These are phyloP conservation scores for Choanephora cucurbitarum DNA, from an alignment of 371 early-diverging fungal genomes.

Conservation along the genomic window DNA sequence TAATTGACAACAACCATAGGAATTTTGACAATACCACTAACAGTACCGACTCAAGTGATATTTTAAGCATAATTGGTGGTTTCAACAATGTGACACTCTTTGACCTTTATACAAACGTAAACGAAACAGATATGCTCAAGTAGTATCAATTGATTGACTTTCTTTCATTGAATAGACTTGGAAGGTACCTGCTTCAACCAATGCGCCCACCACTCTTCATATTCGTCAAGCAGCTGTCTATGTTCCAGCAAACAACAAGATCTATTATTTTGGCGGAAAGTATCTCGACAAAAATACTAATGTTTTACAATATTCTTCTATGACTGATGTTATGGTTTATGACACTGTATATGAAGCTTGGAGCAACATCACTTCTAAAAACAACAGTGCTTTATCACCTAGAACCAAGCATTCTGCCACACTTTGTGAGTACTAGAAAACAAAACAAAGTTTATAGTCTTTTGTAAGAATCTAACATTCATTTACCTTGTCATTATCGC, in stretches of 20 bases:
- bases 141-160: no score
- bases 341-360: background rate
- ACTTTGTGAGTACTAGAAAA: conserved; percentile 1
- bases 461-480: no score
- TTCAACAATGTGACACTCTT: conserved; percentile 2
- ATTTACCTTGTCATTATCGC: no score
- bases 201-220: background rate
- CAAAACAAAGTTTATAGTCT: no score
- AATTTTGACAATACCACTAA: background rate
- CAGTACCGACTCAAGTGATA: background rate
- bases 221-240: background rate
- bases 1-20: background rate
- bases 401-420: conserved; percentile 6
- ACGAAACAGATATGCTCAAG: no score
- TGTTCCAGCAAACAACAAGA: conserved; percentile 1
- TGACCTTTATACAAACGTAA: background rate
- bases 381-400: background rate
- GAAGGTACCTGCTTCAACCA: background rate
- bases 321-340: conserved; percentile 1
- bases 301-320: no score
- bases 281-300: background rate
- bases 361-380: background rate
- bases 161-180: background rate
- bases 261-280: conserved; percentile 6
- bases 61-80: no score